Evolutionary conservation across 495 filamentous ascomycete species (phyloP).

Genomic region (Daldinia bambusicola): DNA sequence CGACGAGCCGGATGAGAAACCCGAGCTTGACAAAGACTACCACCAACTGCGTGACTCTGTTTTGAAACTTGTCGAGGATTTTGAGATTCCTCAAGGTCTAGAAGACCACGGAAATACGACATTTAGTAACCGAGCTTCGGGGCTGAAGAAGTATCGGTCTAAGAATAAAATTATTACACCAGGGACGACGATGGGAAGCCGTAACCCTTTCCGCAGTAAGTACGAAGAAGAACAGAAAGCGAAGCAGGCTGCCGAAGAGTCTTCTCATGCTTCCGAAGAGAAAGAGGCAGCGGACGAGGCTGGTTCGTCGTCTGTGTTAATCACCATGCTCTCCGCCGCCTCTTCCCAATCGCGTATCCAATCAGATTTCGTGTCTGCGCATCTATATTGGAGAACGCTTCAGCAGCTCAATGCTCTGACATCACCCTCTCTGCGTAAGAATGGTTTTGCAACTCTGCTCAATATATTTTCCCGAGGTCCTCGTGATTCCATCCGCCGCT

Average conservation of each 20-base stretch:
- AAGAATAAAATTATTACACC: constrained; percentile 62
- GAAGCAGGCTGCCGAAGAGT: constrained; percentile 48
- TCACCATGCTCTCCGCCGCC: constrained; percentile 76
- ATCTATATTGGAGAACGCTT: constrained; percentile 74
- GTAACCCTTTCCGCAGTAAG: constrained; percentile 64
- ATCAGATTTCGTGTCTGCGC: constrained; percentile 75
- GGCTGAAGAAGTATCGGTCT: constrained; percentile 60
- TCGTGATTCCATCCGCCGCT: constrained; percentile 72
- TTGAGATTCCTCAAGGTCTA: constrained; percentile 73
- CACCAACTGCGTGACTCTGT: constrained; percentile 85
- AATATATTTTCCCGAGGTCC: constrained; percentile 76
- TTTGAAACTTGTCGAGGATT: constrained; percentile 81
- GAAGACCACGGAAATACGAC: constrained; percentile 65
- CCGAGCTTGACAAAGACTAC: constrained; percentile 82
- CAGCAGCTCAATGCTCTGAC: constrained; percentile 69
- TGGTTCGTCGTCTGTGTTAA: constrained; percentile 61
- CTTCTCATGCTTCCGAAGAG: constrained; percentile 45
- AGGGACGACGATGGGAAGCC: constrained; percentile 58
- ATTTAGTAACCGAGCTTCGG: constrained; percentile 71
- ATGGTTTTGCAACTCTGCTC: constrained; percentile 74
- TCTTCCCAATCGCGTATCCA: constrained; percentile 72
- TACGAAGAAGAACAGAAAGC: constrained; percentile 50
- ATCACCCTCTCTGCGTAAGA: constrained; percentile 69
- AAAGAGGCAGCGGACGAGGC: constrained; percentile 49
- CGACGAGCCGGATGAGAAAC: constrained; percentile 68